Evolutionary conservation across 1,284 basidiomycete genomes (phyloP).

Genomic region (Thecaphora thlaspeos): DNA sequence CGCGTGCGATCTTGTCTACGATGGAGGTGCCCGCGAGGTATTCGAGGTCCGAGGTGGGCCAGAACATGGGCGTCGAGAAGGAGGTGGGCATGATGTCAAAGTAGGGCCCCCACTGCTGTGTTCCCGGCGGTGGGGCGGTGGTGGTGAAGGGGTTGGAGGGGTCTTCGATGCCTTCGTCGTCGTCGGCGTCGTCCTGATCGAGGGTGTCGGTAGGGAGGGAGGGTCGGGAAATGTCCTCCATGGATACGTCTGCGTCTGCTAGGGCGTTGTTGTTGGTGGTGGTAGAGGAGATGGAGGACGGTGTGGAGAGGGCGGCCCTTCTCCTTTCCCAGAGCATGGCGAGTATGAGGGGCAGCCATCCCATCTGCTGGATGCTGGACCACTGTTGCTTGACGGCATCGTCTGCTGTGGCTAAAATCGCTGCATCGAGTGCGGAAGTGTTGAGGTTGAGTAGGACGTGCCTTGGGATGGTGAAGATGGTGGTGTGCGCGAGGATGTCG

Average conservation of each 20-base stretch:
- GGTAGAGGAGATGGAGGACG: neutral
- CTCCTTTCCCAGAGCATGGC: slow-evolving; percentile 90
- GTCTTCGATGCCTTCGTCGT: slow-evolving; percentile 6
- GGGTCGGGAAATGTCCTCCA: slow-evolving; percentile 11
- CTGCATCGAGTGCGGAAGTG: slow-evolving; percentile 66
- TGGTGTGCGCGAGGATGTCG: slow-evolving; percentile 72
- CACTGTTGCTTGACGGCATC: slow-evolving; percentile 8
- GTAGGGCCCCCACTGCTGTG: slow-evolving; percentile 46
- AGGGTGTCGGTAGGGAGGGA: neutral
- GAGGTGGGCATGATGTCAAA: slow-evolving; percentile 64
- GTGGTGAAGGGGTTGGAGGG: slow-evolving; percentile 1
- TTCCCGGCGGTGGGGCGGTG: slow-evolving; percentile 8
- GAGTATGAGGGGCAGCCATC: slow-evolving; percentile 85
- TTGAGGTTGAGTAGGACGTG: slow-evolving; percentile 73
- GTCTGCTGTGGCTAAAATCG: neutral
- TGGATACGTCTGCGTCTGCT: slow-evolving; percentile 29
- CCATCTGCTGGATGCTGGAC: slow-evolving; percentile 57
- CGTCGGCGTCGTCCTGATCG: slow-evolving; percentile 4
- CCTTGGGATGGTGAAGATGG: slow-evolving; percentile 81
- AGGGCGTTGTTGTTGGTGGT: neutral
- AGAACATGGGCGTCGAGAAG: slow-evolving; percentile 93
- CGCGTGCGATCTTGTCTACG: slow-evolving; percentile 80
- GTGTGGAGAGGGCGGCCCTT: slow-evolving; percentile 11
- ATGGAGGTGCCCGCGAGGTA: slow-evolving; percentile 81
- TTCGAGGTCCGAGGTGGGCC: slow-evolving; percentile 72